A percentile compares a stretch with the other conserved stretches of the same genome.
Conservation (phyloP, 1,284 basidiomycete genomes). For the Porogramme epimiltina region DNA sequence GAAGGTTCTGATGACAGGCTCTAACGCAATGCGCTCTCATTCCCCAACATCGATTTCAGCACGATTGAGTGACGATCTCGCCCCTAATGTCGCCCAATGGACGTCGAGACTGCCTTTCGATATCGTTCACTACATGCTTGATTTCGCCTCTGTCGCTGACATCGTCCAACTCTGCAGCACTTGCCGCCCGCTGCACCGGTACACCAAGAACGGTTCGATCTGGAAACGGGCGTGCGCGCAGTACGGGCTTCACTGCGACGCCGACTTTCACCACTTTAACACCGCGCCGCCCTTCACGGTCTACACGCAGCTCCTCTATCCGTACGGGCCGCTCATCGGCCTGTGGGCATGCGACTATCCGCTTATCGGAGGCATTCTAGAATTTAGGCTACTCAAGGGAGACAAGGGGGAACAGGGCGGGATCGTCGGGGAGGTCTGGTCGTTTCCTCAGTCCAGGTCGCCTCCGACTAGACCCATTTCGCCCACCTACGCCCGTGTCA, state of each 20-base stretch:
- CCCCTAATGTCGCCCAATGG: no score
- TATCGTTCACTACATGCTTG: slow-evolving; percentile 20
- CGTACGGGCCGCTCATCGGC: slow-evolving; percentile 27
- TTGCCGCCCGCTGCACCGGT: slow-evolving; percentile 17
- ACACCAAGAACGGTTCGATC: slow-evolving; percentile 20
- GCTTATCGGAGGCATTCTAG: slow-evolving; percentile 24
- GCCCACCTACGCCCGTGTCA: slow-evolving; percentile 16
- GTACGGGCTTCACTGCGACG: slow-evolving; percentile 23
- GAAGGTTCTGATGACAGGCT: no score
- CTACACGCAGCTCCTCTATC: slow-evolving; percentile 25
- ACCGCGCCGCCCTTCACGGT: slow-evolving; percentile 18
- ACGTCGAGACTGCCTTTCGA: slow-evolving; percentile 17
- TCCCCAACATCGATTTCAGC: no score
- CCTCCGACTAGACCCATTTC: slow-evolving; percentile 5
- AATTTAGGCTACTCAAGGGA: slow-evolving; percentile 24
- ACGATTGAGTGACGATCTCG: no score
- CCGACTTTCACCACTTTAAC: slow-evolving; percentile 17
- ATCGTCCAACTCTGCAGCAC: slow-evolving; percentile 22
- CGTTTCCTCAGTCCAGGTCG: slow-evolving; percentile 6
- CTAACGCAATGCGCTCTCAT: no score
- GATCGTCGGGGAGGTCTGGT: slow-evolving; percentile 28
- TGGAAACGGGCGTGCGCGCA: slow-evolving; percentile 22
- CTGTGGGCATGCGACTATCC: slow-evolving; percentile 29
- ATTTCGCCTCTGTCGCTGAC: slow-evolving; percentile 15
- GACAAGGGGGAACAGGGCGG: slow-evolving; percentile 22